phyloP scores from a whole-genome alignment of 352 stramenopile species.

The Hyphochytrium catenoides region DNA sequence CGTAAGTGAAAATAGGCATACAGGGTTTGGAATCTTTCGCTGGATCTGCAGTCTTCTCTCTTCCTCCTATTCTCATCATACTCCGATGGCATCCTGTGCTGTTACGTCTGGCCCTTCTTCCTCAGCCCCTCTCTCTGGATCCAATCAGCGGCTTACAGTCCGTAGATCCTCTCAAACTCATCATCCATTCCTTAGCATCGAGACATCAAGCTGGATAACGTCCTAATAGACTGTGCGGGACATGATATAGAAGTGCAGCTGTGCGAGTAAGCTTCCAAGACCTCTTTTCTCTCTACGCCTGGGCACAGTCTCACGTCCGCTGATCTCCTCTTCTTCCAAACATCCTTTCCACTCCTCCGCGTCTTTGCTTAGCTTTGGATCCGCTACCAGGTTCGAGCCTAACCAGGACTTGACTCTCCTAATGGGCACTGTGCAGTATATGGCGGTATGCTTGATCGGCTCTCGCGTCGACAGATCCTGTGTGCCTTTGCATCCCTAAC shows the following conservation, averaged over 20 bases:
- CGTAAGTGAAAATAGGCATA: conserved; percentile 16
- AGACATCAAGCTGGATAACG: conserved; percentile 52
- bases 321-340: not conserved
- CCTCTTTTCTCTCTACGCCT: no score
- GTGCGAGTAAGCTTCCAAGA: conserved; percentile 34
- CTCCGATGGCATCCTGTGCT: not conserved
- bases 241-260: conserved; percentile 32
- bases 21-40: no score
- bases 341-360: not conserved
- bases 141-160: no score
- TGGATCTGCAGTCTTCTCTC: not conserved
- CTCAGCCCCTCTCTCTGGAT: no score
- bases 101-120: no score
- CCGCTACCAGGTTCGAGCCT: conserved; percentile 41
- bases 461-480: no score
- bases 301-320: not conserved
- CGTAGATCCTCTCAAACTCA: no score
- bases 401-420: conserved; percentile 47
- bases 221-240: conserved; percentile 28
- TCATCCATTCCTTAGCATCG: conserved; percentile 26
- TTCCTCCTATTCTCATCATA: not conserved
- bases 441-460: conserved; percentile 23
- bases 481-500: no score
- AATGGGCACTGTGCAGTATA: conserved; percentile 48
- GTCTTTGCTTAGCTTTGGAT: conserved; percentile 23